Base-by-base conservation (phyloP, 805 yeast genomes). In the Zygotorulaspora sp. region DNA sequence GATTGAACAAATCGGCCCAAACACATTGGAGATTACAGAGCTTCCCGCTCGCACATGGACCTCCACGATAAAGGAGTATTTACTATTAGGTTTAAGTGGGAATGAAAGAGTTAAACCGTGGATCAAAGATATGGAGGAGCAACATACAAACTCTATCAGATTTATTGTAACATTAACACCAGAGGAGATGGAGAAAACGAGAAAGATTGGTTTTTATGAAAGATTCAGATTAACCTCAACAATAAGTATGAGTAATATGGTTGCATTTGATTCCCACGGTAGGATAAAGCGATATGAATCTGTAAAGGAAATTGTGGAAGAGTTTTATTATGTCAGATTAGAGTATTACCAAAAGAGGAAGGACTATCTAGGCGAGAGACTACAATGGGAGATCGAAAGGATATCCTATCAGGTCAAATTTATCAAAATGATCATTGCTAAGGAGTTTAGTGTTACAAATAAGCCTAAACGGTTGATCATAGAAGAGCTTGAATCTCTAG, bases 51-150 rank as follows among this genome's bases (percentile, higher is more conserved):
- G 82, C 46, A 79, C 84, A 57, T 92, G 98, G 98, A 92, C 95
- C 2, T 75, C 83, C 38, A 83, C 80, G 31, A 78, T 90, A 73
- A 92, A 90, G 61, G 96, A 89, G 55, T 85, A 75, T 50, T 67
- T 92, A 48, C 64, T 85, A 43, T 73, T 76, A 38, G 94, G 89
- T 16, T 66, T 86, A 47, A 67, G 75, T 29, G 89, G 89, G n/a
- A 74, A 69, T 36, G 96, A 88, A 23, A 87, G 82, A 54, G 66
- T 62, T 12, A 71, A 71, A 41, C 77, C 88, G 16, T 90, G 97
- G 95, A 87, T 90, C 44, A 89, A 86, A 50, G 97, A 90, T 62
- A 77, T 89, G 80, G 87, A 82, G 49, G 98, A 92, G 57, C 96
- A 90, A 59, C 98, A 92, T 61, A 84, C 87, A 12, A 70, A 77